phyloP scores from a whole-genome alignment of 495 filamentous ascomycete species.

The Cetradonia linearis region DNA sequence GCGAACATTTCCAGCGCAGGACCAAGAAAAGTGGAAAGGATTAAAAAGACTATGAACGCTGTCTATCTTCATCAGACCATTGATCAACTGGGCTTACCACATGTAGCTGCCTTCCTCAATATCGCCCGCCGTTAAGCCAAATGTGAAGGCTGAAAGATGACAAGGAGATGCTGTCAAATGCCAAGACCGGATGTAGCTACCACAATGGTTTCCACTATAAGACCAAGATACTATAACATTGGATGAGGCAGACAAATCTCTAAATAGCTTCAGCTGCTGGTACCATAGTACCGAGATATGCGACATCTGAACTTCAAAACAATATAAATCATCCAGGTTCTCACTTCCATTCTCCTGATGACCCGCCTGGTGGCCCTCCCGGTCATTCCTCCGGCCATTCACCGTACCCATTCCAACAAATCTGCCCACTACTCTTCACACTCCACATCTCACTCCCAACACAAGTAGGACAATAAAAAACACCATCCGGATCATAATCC shows the following conservation, averaged over 20 bases:
- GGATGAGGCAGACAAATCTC: no score
- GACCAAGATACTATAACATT: no score
- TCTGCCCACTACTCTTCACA: slow-evolving; percentile 14
- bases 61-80: neutral
- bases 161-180: no score
- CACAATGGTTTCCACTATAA: no score
- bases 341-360: neutral
- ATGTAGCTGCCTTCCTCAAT: no score
- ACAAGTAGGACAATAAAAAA: slow-evolving; percentile 39
- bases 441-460: slow-evolving; percentile 42
- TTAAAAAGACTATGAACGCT: neutral
- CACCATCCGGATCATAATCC: slow-evolving; percentile 36
- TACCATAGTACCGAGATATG: no score
- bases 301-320: no score
- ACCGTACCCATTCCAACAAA: slow-evolving; percentile 13
- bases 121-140: no score
- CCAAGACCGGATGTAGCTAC: no score
- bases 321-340: no score
- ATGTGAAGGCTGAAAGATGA: no score
- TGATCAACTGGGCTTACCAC: no score
- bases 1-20: neutral
- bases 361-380: neutral
- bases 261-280: neutral
- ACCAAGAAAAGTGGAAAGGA: neutral
- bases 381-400: neutral